Conservation (phyloP, 768 basidiomycete species). For the Tricholoma hemisulphureum region DNA sequence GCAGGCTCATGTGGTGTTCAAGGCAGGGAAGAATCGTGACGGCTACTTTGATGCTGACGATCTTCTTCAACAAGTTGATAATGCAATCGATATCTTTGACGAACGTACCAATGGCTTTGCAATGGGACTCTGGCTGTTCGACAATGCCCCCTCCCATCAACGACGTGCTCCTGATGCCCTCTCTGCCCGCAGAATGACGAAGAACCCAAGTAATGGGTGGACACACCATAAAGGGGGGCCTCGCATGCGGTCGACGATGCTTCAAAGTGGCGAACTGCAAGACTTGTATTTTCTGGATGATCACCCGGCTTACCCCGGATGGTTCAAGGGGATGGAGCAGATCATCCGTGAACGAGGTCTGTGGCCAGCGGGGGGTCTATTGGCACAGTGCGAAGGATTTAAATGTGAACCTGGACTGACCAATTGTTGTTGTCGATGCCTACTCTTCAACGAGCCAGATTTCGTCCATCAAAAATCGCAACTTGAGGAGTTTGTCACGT, state of each 20-base stretch:
- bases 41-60: no score
- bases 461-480: no score
- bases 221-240: slow-evolving; percentile 7
- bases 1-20: slow-evolving; percentile 6
- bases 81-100: slow-evolving; percentile 18
- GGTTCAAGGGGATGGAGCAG: slow-evolving; percentile 38
- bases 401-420: no score
- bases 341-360: slow-evolving; percentile 22
- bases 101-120: not conserved
- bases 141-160: slow-evolving; percentile 1
- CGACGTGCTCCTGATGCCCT: no score
- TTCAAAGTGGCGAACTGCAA: slow-evolving; percentile 25
- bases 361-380: slow-evolving; percentile 17
- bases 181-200: no score
- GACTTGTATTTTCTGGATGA: slow-evolving; percentile 31
- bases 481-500: no score
- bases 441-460: no score
- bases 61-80: no score
- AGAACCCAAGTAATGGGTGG: slow-evolving; percentile 16
- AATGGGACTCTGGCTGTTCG: not conserved
- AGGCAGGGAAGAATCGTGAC: slow-evolving; percentile 21
- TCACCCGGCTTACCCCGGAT: slow-evolving; percentile 7
- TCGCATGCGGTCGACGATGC: slow-evolving; percentile 18
- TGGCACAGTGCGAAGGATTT: slow-evolving; percentile 22
- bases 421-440: no score